Percentiles rank a stretch among this genome's conserved stretches.
Conservation (phyloP, 257 asterid genomes). For the Solanum piurae region DNA sequence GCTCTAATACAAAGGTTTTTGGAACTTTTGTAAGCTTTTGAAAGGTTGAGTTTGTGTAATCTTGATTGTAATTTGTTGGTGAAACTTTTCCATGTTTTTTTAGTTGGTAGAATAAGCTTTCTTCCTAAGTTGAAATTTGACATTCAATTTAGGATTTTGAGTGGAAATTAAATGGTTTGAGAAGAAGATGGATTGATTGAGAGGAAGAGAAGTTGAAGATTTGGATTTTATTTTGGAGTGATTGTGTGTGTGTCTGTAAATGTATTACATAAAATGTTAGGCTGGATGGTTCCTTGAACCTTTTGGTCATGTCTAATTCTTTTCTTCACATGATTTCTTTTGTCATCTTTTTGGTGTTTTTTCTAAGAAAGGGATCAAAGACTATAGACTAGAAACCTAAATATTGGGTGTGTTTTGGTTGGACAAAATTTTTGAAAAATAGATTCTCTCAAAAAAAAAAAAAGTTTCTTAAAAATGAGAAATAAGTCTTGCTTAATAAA, state of each 20-base stretch:
- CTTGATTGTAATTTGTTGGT: constrained; percentile 16
- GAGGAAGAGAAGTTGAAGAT: constrained; percentile 1
- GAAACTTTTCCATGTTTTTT: constrained; percentile 27
- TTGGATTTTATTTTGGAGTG: constrained; percentile 5
- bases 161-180: neutral
- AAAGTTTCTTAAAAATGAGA: neutral
- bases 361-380: neutral
- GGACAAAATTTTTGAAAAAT: too few species aligned
- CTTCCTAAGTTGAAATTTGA: constrained; percentile 21
- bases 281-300: constrained; percentile 7
- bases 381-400: neutral
- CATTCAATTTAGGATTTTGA: constrained; percentile 7
- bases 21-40: constrained; percentile 9
- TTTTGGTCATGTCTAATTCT: neutral
- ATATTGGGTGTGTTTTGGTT: neutral
- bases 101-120: constrained; percentile 23
- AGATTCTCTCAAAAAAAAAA: rapidly evolving
- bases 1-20: constrained; percentile 5
- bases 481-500: too few species aligned
- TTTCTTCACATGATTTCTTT: constrained; percentile 3
- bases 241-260: neutral
- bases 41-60: constrained; percentile 9
- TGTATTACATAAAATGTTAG: neutral
- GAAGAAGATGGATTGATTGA: neutral
- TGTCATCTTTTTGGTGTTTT: neutral